Conservation (phyloP, 208 protist species). For the Zelonia costaricensis region DNA sequence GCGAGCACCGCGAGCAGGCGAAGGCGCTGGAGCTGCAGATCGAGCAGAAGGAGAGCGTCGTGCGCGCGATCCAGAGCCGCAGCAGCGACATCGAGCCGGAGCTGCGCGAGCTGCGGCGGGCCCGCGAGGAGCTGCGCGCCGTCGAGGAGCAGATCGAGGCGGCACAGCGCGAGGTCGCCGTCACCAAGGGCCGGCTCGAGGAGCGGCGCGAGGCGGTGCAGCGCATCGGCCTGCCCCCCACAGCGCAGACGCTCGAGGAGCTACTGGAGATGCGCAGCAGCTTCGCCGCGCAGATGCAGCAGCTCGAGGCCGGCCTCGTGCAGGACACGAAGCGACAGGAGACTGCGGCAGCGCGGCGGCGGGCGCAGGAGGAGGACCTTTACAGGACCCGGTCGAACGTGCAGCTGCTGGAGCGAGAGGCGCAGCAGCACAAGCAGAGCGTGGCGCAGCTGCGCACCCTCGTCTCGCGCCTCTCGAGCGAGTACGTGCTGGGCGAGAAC, state of each 20-base stretch:
- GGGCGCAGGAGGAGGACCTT: conserved; percentile 39
- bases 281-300: conserved; percentile 35
- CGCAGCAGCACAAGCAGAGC: conserved; percentile 45
- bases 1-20: conserved; percentile 82
- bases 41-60: conserved; percentile 51
- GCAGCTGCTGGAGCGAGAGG: conserved; percentile 51
- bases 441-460: conserved; percentile 36
- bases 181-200: conserved; percentile 65
- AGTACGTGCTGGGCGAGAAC: conserved; percentile 39
- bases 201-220: conserved; percentile 54
- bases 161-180: conserved; percentile 55
- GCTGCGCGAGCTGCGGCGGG: conserved; percentile 50
- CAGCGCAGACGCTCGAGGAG: conserved; percentile 45
- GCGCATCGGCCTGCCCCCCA: conserved; percentile 25
- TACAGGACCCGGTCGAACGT: conserved; percentile 37
- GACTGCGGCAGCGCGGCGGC: conserved; percentile 18
- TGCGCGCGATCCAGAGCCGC: conserved; percentile 40
- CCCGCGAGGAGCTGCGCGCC: conserved; percentile 43
- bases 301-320: conserved; percentile 30
- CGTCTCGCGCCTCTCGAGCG: conserved; percentile 23
- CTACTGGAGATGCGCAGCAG: conserved; percentile 43
- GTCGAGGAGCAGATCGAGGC: conserved; percentile 60
- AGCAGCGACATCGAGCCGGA: conserved; percentile 57
- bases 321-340: conserved; percentile 37
- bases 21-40: conserved; percentile 61